phyloP scores from a whole-genome alignment of 768 basidiomycete genomes.

The Tremella yokohamensis region DNA sequence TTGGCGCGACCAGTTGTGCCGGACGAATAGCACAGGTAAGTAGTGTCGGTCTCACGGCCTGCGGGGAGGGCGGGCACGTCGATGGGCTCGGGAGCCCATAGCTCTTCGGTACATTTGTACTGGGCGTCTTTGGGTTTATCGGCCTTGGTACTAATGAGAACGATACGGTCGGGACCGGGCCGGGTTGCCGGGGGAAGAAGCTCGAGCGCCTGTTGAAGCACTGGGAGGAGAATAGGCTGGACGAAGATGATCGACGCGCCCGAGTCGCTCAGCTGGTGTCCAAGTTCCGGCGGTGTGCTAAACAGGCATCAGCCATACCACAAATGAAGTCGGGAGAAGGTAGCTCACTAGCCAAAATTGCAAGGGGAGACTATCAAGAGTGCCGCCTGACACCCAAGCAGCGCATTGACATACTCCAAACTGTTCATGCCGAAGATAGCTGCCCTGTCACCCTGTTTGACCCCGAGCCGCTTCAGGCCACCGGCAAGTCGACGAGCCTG shows the following conservation, averaged over 20 bases:
- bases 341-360: constrained; percentile 53
- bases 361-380: constrained; percentile 68
- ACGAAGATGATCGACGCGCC: constrained; percentile 63
- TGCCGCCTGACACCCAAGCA: constrained; percentile 57
- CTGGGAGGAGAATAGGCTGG: constrained; percentile 61
- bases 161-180: constrained; percentile 52
- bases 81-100: constrained; percentile 20
- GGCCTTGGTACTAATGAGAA: constrained; percentile 54
- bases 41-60: constrained; percentile 33
- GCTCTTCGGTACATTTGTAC: constrained; percentile 22
- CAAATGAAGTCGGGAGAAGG: not conserved
- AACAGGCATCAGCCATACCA: not conserved
- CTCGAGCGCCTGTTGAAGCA: constrained; percentile 61
- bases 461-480: constrained; percentile 56
- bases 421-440: constrained; percentile 66
- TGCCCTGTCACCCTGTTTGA: constrained; percentile 59
- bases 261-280: constrained; percentile 68
- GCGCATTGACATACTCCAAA: constrained; percentile 58
- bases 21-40: constrained; percentile 49
- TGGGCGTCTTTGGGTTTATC: constrained; percentile 12
- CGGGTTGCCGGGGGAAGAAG: constrained; percentile 36
- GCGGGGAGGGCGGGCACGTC: constrained; percentile 8
- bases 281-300: constrained; percentile 68
- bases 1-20: constrained; percentile 50
- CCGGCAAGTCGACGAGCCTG: constrained; percentile 61